These are phyloP conservation scores for Umbelopsis sp. DNA, from an alignment of 192 early-diverging fungal genomes.

Conservation along the genomic window DNA sequence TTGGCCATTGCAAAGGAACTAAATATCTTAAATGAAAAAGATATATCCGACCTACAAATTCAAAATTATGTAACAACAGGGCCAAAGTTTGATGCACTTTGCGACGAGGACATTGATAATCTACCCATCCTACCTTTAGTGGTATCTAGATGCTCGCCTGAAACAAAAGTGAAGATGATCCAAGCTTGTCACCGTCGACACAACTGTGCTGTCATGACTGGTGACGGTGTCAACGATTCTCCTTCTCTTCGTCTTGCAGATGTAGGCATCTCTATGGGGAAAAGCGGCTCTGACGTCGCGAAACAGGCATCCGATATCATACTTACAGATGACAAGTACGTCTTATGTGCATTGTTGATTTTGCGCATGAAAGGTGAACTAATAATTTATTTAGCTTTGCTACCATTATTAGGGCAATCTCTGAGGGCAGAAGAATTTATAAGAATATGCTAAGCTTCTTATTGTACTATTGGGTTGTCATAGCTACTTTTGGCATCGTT, in stretches of 20 bases:
- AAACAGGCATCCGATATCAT: slow-evolving; percentile 93
- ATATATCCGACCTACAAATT: slow-evolving; percentile 38
- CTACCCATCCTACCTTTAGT: slow-evolving; percentile 82
- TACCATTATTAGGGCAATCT: slow-evolving; percentile 77
- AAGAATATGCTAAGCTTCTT: slow-evolving; percentile 81
- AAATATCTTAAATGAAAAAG: slow-evolving; percentile 60
- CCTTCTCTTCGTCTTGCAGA: slow-evolving; percentile 43
- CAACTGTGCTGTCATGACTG: slow-evolving; percentile 89
- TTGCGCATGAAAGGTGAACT: too few relatives aligned
- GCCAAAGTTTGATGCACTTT: slow-evolving; percentile 81
- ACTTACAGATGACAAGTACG: slow-evolving; percentile 69
- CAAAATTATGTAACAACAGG: slow-evolving; percentile 80
- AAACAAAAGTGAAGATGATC: slow-evolving; percentile 98
- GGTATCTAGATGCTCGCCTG: slow-evolving; percentile 90
- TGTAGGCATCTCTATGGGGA: slow-evolving; percentile 72
- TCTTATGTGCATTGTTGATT: too few relatives aligned
- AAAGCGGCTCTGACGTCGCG: slow-evolving; percentile 91
- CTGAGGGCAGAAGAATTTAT: slow-evolving; percentile 80
- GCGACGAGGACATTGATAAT: slow-evolving; percentile 80
- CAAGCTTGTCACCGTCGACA: slow-evolving; percentile 78
- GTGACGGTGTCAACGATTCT: slow-evolving; percentile 77
- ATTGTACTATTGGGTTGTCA: slow-evolving; percentile 47
- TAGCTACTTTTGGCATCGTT: slow-evolving; percentile 63
- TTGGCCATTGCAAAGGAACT: slow-evolving; percentile 90
- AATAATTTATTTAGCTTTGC: slow-evolving; percentile 67